Conservation (phyloP, 2,329 filamentous ascomycete genomes). For the Cercospora sojina region DNA sequence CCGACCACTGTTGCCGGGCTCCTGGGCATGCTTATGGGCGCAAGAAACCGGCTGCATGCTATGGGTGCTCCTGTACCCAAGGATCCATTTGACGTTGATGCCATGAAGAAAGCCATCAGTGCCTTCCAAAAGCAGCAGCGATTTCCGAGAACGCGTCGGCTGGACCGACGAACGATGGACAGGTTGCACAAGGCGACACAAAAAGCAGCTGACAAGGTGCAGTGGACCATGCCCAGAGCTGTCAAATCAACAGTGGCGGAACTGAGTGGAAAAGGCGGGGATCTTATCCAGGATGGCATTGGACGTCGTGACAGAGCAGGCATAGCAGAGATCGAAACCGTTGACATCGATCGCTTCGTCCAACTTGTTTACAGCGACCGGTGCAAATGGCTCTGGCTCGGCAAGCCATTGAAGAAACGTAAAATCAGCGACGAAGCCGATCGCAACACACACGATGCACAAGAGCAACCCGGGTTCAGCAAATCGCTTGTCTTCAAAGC, state of each 20-base stretch:
- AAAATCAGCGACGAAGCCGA: conserved; percentile 19
- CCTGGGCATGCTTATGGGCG: conserved; percentile 83
- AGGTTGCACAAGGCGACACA: conserved; percentile 79
- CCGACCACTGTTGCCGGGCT: conserved; percentile 88
- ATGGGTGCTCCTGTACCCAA: conserved; percentile 81
- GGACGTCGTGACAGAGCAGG: conserved; percentile 78
- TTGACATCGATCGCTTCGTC: conserved; percentile 82
- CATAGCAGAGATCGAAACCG: conserved; percentile 87
- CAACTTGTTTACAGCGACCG: conserved; percentile 76
- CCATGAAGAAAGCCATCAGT: conserved; percentile 77
- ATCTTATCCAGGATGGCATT: conserved; percentile 94
- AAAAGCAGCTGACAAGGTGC: conserved; percentile 84
- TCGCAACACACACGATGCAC: conserved; percentile 15
- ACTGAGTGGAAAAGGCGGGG: conserved; percentile 87
- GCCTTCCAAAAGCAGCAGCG: conserved; percentile 90
- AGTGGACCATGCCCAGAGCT: conserved; percentile 87
- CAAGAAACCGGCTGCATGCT: conserved; percentile 82
- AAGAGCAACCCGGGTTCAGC: conserved; percentile 21
- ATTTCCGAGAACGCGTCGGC: conserved; percentile 69
- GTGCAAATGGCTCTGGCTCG: conserved; percentile 92
- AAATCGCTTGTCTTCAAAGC: conserved; percentile 54
- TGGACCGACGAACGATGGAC: conserved; percentile 81
- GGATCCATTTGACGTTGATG: conserved; percentile 83
- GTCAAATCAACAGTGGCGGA: conserved; percentile 95
- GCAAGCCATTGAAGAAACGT: conserved; percentile 70